Evolutionary conservation across 1,284 basidiomycete genomes (phyloP), one percentile per base, ranked within the genome.

Genomic region (Macrocystidia cucumis): DNA sequence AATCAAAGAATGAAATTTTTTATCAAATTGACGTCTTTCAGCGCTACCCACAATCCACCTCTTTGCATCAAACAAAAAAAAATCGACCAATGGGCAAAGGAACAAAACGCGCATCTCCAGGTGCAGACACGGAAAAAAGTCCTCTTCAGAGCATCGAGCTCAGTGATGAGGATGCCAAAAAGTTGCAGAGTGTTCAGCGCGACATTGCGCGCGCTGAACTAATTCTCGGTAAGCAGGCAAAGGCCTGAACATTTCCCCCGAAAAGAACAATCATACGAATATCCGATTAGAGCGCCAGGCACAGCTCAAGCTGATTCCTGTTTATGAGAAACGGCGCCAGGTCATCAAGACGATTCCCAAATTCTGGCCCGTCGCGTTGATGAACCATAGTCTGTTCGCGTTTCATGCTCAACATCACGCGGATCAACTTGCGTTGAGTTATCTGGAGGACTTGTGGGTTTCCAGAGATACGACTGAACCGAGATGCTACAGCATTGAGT

Each of bases 401-500:
- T 62, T 78, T 45, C 72, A 80, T 52, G 67, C 67, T 21, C 77
- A 79, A 52, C 82, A 84, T 53, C 68, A 65, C 37, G 69, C 74
- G 17, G 85, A 89, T 56, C 75, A 78, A 54, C 65, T 73, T 41
- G 86, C 85, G 9, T 55, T 89, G 55, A 76, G 69, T 57, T 83
- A 81, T 53, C 64, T 89, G 44, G 80, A 86, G 52, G 85, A 89
- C 48, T 41, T 89, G n/a, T 86, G 84, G 82, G 65, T 89, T 26
- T 65, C 60, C 39, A 74, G 84, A 30, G 76, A 88, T 52, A 48
- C 67, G 23, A 54, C 56, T 17, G 85, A 89, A 54, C 69, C 72
- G 39, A 65, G 86, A 44, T 79, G 75, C 52, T 89, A 81, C 61
- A 80, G 74, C 25, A 57, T 89, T 40, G 84, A 89, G 65, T 84